phyloP scores from a whole-genome alignment of 2,329 filamentous ascomycete species.

The Microcyclosporella mali region DNA sequence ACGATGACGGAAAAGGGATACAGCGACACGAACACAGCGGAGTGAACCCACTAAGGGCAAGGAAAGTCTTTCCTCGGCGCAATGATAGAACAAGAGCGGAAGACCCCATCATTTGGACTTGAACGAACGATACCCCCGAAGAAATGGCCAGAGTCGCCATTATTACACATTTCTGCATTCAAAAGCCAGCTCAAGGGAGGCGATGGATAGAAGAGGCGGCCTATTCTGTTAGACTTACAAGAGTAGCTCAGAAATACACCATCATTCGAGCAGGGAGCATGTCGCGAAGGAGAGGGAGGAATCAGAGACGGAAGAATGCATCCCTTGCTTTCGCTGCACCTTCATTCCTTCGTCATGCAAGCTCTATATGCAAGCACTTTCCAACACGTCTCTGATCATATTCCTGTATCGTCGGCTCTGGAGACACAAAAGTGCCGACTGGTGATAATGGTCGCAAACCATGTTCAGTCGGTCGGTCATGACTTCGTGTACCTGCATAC shows the following conservation, averaged over 20 bases:
- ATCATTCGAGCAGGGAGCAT: background rate
- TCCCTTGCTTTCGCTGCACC: conserved; percentile 2
- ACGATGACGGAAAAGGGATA: background rate
- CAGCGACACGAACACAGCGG: background rate
- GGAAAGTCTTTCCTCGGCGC: too few relatives aligned
- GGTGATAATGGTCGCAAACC: too few relatives aligned
- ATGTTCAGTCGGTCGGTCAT: too few relatives aligned
- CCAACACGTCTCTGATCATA: too few relatives aligned
- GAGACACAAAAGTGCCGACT: conserved; percentile 1
- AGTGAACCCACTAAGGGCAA: too few relatives aligned
- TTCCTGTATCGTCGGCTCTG: background rate
- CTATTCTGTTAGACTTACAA: too few relatives aligned
- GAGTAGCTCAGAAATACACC: too few relatives aligned
- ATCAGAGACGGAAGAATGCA: background rate
- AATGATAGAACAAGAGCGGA: too few relatives aligned
- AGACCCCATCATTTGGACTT: background rate
- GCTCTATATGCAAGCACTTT: conserved; percentile 3
- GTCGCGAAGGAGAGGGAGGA: background rate
- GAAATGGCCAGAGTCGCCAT: conserved; percentile 3
- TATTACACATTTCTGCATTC: too few relatives aligned
- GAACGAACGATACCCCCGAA: conserved; percentile 9
- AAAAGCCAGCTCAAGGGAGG: too few relatives aligned
- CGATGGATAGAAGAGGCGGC: too few relatives aligned
- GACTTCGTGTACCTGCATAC: too few relatives aligned
- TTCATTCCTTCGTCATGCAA: conserved; percentile 1